Percentiles rank a stretch among this genome's conserved stretches.
phyloP scores from a whole-genome alignment of 192 early-diverging fungal species.

The Backusella tuberculispora region DNA sequence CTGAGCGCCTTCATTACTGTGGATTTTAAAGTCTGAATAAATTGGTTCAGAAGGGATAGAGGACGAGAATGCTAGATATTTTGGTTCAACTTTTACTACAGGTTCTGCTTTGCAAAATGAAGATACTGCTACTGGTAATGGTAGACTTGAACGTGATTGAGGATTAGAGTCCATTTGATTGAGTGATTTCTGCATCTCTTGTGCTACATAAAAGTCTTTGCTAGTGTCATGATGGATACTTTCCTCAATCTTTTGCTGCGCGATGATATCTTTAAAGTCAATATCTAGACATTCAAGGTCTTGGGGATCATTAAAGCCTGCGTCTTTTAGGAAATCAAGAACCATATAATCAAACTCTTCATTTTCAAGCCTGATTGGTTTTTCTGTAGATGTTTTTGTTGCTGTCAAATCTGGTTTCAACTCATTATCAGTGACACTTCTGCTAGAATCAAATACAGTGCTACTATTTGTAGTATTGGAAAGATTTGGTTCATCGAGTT shows the following conservation, averaged over 20 bases:
- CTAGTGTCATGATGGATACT: neutral
- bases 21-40: no score
- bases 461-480: neutral
- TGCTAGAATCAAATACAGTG: neutral
- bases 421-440: neutral
- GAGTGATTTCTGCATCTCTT: neutral
- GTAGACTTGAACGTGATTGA: no score
- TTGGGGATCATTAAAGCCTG: neutral
- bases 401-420: neutral
- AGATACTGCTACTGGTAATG: no score
- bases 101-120: no score
- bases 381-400: neutral
- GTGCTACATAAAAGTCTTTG: neutral
- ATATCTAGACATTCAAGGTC: conserved; percentile 12
- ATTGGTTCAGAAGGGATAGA: no score
- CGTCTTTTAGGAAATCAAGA: conserved; percentile 19
- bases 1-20: no score
- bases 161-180: no score
- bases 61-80: no score
- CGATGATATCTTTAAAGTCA: conserved; percentile 15
- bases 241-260: neutral
- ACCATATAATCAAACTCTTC: neutral
- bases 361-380: neutral
- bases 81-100: no score
- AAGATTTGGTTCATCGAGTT: neutral